Percentiles rank a stretch among this genome's conserved stretches.
Evolutionary conservation across 345 rosid genomes (phyloP).

Genomic region (Populus pruinosa): DNA sequence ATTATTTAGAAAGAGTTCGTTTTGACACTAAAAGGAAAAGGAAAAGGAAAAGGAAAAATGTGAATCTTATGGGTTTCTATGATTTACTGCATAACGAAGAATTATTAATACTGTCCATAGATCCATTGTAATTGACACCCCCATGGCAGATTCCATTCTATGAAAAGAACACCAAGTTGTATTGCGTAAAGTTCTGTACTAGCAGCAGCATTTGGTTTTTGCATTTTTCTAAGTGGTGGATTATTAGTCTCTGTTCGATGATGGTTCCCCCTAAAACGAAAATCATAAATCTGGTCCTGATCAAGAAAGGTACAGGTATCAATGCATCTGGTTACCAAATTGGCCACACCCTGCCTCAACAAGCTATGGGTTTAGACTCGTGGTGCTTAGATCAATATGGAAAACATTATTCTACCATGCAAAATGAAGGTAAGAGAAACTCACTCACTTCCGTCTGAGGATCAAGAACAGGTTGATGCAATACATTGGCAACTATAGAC

Average conservation of each 20-base stretch:
- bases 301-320: background rate
- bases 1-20: no score
- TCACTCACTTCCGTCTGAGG: slow-evolving; percentile 71
- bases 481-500: slow-evolving; percentile 52
- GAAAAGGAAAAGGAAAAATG: background rate
- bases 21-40: background rate
- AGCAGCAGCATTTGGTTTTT: background rate
- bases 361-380: background rate
- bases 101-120: background rate
- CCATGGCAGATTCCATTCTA: background rate
- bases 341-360: background rate
- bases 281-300: background rate
- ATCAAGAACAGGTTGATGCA: slow-evolving; percentile 58
- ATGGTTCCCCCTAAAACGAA: background rate
- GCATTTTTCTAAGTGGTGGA: background rate
- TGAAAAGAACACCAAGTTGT: background rate
- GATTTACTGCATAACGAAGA: background rate
- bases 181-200: no score
- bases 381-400: background rate
- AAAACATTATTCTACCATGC: background rate
- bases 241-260: background rate
- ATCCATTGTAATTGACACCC: background rate
- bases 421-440: background rate
- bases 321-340: background rate
- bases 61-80: background rate